Conservation (phyloP, 345 rosid species). For the Eucalyptus rudis region DNA sequence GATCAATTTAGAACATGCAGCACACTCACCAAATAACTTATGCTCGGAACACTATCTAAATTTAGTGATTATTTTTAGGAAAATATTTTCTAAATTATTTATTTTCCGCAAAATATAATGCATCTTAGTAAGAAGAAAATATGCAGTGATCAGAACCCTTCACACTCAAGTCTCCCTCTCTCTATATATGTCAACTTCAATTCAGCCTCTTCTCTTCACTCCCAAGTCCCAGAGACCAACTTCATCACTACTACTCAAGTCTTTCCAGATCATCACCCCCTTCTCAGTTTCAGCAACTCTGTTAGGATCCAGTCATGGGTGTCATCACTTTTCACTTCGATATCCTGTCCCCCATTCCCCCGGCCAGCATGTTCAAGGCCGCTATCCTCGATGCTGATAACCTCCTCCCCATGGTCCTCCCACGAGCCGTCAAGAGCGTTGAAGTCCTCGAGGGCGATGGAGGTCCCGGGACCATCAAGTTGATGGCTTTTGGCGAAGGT, state of each 20-base stretch:
- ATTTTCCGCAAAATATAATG: not conserved
- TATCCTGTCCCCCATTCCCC: not conserved
- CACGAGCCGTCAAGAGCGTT: constrained; percentile 10
- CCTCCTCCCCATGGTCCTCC: constrained; percentile 14
- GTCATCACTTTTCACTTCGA: not conserved
- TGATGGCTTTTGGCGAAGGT: no score
- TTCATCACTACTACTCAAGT: not conserved
- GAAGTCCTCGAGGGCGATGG: not conserved
- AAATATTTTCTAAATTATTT: not conserved
- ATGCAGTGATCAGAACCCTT: not conserved
- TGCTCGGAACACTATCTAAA: no score
- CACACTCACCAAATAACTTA: no score
- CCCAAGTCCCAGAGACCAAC: not conserved
- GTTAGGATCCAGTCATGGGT: not conserved
- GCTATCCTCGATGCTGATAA: constrained; percentile 4
- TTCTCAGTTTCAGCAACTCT: not conserved
- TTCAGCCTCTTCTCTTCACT: not conserved
- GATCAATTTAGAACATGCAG: no score
- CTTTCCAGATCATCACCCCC: not conserved
- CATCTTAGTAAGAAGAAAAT: not conserved
- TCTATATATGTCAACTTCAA: not conserved
- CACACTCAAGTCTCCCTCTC: not conserved
- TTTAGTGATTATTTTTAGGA: not conserved
- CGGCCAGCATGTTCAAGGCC: constrained; percentile 2
- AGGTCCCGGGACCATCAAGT: no score